Conservation (phyloP, 306 rosid genomes). For the Rosa lucieae region DNA sequence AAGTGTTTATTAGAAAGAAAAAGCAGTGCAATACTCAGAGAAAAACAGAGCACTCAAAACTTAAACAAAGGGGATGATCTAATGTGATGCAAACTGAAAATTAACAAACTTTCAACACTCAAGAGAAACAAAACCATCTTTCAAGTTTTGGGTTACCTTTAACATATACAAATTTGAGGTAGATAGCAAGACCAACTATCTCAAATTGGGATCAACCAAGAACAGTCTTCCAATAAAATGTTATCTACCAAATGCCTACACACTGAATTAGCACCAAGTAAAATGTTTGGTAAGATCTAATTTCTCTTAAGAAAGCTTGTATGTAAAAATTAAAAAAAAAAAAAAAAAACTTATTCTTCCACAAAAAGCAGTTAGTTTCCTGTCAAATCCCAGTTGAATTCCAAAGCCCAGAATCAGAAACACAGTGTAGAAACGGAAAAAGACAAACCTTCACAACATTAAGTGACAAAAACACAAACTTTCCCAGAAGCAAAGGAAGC, state of each 20-base stretch:
- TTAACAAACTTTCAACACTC: neutral
- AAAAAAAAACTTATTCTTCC: neutral
- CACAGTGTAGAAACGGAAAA: neutral
- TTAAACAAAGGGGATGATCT: slow-evolving; percentile 1
- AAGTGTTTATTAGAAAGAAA: neutral
- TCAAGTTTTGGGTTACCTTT: neutral
- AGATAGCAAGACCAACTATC: neutral
- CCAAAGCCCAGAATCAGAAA: neutral
- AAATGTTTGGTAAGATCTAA: slow-evolving; percentile 5
- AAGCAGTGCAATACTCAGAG: neutral
- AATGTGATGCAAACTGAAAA: neutral
- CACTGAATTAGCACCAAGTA: neutral
- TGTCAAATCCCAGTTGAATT: slow-evolving; percentile 7
- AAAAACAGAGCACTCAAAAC: neutral
- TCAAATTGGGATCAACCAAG: neutral
- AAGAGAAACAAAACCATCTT: neutral
- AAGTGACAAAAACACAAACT: neutral
- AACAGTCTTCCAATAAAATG: neutral
- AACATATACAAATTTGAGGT: neutral
- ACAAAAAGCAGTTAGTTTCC: neutral
- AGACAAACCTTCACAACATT: neutral
- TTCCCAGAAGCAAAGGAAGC: neutral
- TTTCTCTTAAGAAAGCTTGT: neutral
- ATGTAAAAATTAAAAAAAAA: neutral
- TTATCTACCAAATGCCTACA: neutral